phyloP scores from a whole-genome alignment of 2,329 filamentous ascomycete genomes.

The Apiospora marii region DNA sequence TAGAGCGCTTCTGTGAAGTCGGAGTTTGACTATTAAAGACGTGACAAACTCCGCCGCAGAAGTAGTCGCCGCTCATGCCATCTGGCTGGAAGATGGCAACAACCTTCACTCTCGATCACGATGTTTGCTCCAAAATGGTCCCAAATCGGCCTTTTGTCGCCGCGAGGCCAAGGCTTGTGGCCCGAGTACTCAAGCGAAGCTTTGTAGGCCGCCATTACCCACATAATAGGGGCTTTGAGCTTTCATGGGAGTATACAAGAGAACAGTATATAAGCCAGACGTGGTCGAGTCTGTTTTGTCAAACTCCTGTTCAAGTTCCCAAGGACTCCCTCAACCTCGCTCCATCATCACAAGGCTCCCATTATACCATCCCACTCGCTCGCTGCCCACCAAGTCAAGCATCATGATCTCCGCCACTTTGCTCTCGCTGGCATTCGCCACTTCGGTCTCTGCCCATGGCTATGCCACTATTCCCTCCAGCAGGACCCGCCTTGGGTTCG shows the following conservation, averaged over 20 bases:
- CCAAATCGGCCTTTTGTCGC: not conserved
- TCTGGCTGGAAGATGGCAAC: not conserved
- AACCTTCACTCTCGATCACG: not conserved
- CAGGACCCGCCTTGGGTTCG: conserved; percentile 51
- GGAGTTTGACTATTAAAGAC: not conserved
- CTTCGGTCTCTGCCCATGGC: conserved; percentile 49
- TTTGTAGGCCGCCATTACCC: not conserved
- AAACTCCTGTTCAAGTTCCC: not conserved
- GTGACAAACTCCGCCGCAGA: not conserved
- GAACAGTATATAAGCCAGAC: not conserved
- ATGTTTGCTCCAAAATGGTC: not conserved
- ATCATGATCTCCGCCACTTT: conserved; percentile 25
- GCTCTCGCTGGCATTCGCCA: conserved; percentile 25
- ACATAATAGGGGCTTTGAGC: not conserved
- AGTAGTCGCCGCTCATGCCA: not conserved
- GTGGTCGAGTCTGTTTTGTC: not conserved
- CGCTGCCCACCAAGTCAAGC: not conserved
- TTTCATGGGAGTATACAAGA: not conserved
- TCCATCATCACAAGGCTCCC: not conserved
- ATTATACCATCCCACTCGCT: not conserved
- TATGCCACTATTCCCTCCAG: conserved; percentile 54
- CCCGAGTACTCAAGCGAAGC: not conserved
- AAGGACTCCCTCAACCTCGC: not conserved
- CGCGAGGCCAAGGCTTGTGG: not conserved
- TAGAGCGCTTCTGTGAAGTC: not conserved